phyloP scores from a whole-genome alignment of 2,329 filamentous ascomycete genomes.

The Botrytis deweyae region DNA sequence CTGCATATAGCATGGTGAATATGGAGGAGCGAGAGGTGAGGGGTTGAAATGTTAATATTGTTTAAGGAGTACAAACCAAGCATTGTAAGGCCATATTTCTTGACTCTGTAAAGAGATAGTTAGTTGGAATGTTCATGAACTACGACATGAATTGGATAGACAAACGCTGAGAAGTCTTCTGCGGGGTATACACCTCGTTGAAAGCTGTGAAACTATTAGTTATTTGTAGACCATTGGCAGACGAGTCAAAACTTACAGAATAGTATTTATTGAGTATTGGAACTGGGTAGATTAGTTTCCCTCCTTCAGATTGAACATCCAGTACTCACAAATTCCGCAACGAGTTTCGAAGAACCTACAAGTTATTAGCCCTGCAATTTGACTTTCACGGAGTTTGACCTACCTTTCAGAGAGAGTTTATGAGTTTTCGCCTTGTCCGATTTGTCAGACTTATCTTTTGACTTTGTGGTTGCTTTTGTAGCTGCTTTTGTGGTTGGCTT shows the following conservation, averaged over 20 bases:
- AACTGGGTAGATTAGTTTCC: constrained; percentile 55
- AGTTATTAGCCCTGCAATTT: constrained; percentile 37
- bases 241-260: constrained; percentile 60
- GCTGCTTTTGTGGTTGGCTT: neutral
- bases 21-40: neutral
- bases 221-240: neutral
- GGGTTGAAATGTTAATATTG: too few relatives aligned
- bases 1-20: neutral
- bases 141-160: constrained; percentile 25
- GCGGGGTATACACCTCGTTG: constrained; percentile 85
- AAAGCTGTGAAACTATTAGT: constrained; percentile 56
- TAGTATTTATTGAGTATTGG: constrained; percentile 97
- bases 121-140: constrained; percentile 15
- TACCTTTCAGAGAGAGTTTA: constrained; percentile 86
- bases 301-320: neutral
- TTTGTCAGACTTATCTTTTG: constrained; percentile 44
- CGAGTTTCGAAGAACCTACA: constrained; percentile 73
- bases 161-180: constrained; percentile 91
- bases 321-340: constrained; percentile 84
- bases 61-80: constrained; percentile 22
- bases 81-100: constrained; percentile 94
- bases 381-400: constrained; percentile 41
- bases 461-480: constrained; percentile 30
- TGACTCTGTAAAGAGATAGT: constrained; percentile 58
- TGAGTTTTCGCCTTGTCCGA: constrained; percentile 81